phyloP scores from a whole-genome alignment of 1,139 yeast genomes.

The Geotrichum macrosporum region DNA sequence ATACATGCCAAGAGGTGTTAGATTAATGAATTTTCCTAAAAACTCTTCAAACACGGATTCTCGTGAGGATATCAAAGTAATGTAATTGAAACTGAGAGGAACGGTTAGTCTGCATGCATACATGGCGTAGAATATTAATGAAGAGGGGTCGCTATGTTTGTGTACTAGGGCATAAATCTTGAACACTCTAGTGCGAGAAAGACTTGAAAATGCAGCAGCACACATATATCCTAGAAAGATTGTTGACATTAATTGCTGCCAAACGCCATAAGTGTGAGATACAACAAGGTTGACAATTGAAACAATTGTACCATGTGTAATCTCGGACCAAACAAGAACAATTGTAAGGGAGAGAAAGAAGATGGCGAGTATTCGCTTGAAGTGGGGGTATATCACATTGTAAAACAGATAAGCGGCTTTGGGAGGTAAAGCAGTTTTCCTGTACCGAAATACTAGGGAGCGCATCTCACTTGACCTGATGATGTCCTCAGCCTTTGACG shows the following conservation, averaged over 20 bases:
- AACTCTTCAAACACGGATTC: slow-evolving; percentile 48
- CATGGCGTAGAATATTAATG: slow-evolving; percentile 71
- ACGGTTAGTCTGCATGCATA: slow-evolving; percentile 79
- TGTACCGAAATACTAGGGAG: slow-evolving; percentile 33
- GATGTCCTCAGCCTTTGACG: slow-evolving; percentile 39
- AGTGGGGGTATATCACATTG: slow-evolving; percentile 45
- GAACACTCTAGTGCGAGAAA: slow-evolving; percentile 65
- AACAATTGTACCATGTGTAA: slow-evolving; percentile 62
- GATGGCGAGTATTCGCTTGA: slow-evolving; percentile 42
- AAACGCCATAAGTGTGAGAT: slow-evolving; percentile 35
- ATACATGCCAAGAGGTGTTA: slow-evolving; percentile 68
- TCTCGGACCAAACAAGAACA: slow-evolving; percentile 64
- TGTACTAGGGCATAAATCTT: slow-evolving; percentile 71
- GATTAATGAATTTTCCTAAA: slow-evolving; percentile 68
- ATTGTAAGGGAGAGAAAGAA: slow-evolving; percentile 48
- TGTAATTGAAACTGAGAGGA: slow-evolving; percentile 74
- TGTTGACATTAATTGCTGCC: slow-evolving; percentile 41
- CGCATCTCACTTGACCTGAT: slow-evolving; percentile 23
- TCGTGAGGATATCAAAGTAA: slow-evolving; percentile 56
- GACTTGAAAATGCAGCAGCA: slow-evolving; percentile 56
- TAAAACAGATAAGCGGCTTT: slow-evolving; percentile 41
- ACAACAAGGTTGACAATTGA: slow-evolving; percentile 56
- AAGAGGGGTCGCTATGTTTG: slow-evolving; percentile 65
- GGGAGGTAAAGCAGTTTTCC: slow-evolving; percentile 38
- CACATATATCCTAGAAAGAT: slow-evolving; percentile 63